Evolutionary conservation across 2,329 filamentous ascomycete genomes (phyloP).

Genomic region (Cercospora sp.): DNA sequence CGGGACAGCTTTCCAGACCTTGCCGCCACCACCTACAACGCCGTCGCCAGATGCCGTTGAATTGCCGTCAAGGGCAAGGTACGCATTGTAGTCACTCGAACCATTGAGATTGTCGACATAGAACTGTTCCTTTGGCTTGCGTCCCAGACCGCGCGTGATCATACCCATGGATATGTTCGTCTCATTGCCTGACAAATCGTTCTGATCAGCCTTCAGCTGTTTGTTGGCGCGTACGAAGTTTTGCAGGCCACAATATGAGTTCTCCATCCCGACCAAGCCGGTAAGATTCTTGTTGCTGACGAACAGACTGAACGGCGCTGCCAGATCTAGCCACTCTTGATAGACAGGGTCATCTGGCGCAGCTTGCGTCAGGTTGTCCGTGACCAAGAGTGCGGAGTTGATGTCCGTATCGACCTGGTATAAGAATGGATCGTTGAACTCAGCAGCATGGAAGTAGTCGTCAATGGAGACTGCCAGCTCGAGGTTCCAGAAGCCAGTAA

Average conservation of each 20-base stretch:
- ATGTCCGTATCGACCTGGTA: constrained; percentile 84
- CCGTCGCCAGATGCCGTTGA: constrained; percentile 56
- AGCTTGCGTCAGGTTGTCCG: constrained; percentile 65
- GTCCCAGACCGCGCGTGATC: constrained; percentile 65
- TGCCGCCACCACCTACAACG: constrained; percentile 69
- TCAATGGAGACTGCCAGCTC: constrained; percentile 82
- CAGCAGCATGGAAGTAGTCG: constrained; percentile 68
- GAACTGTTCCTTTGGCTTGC: constrained; percentile 81
- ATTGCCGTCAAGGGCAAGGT: constrained; percentile 64
- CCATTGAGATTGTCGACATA: constrained; percentile 73
- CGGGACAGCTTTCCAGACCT: constrained; percentile 67
- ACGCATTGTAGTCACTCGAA: constrained; percentile 69
- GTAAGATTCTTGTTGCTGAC: constrained; percentile 63
- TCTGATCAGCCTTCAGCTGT: constrained; percentile 57
- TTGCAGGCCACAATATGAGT: constrained; percentile 77
- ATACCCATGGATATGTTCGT: constrained; percentile 56
- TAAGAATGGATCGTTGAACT: constrained; percentile 59
- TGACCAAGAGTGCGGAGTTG: constrained; percentile 74
- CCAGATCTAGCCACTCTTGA: constrained; percentile 58
- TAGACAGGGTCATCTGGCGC: constrained; percentile 51
- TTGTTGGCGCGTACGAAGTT: constrained; percentile 59
- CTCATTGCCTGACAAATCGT: constrained; percentile 50
- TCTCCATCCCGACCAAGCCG: constrained; percentile 66
- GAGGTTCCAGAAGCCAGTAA: constrained; percentile 71
- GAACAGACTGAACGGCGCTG: constrained; percentile 71